Conservation (phyloP, 176 grass and related monocot species). For the Hordeum vulgare region DNA sequence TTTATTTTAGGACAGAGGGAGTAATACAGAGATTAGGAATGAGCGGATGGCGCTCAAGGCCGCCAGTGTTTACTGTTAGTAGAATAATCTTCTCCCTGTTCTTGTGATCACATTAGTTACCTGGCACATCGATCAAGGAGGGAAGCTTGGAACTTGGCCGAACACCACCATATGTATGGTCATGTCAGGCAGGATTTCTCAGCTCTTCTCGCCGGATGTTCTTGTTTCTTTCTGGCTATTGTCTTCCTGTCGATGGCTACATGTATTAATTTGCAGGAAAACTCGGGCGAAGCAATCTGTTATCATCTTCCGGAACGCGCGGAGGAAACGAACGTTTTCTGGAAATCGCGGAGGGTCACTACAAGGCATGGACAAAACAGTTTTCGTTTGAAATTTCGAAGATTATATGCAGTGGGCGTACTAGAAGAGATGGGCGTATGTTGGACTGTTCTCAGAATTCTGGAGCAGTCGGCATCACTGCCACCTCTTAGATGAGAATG, state of each 20-base stretch:
- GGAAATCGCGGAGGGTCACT: too few species aligned
- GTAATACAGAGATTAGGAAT: neutral
- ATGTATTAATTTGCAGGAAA: neutral
- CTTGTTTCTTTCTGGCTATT: neutral
- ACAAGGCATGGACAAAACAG: neutral
- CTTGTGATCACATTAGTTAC: neutral
- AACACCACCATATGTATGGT: neutral
- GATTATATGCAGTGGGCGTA: neutral
- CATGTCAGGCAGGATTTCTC: constrained; percentile 7
- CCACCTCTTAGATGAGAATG: neutral
- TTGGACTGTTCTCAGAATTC: neutral
- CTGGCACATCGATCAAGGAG: constrained; percentile 18
- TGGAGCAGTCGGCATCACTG: neutral
- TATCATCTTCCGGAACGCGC: neutral
- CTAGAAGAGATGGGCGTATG: neutral
- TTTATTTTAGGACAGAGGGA: too few species aligned
- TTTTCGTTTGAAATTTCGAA: too few species aligned
- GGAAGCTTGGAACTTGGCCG: constrained; percentile 1
- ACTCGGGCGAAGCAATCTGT: neutral
- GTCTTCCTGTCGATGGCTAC: neutral
- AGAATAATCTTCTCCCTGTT: neutral
- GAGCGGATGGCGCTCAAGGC: constrained; percentile 12
- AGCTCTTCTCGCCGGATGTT: neutral
- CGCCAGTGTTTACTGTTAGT: neutral
- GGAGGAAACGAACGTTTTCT: neutral